phyloP scores from a whole-genome alignment of 306 rosid genomes.

The Glycyrrhiza uralensis region DNA sequence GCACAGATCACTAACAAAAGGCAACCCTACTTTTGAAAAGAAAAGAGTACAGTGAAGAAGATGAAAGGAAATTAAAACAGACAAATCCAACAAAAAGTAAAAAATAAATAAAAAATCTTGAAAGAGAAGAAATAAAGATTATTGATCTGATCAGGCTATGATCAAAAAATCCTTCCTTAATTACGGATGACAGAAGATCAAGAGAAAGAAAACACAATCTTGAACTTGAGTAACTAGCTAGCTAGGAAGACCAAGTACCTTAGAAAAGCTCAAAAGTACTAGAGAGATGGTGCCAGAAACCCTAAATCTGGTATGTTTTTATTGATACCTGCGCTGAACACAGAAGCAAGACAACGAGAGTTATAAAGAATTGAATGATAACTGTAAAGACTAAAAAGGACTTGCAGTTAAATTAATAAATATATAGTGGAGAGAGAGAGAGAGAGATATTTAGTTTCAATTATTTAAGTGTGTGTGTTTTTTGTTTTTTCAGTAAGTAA shows the following conservation, averaged over 20 bases:
- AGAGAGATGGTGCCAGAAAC: slow-evolving; percentile 34
- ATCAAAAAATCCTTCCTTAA: background rate
- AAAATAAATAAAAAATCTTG: background rate
- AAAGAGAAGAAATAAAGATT: background rate
- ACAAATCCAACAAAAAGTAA: background rate
- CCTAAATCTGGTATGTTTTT: slow-evolving; percentile 39
- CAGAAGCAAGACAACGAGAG: slow-evolving; percentile 9
- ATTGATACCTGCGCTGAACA: slow-evolving; percentile 24
- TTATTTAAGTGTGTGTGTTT: background rate
- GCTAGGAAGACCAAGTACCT: slow-evolving; percentile 30
- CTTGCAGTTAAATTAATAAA: background rate
- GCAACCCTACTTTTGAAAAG: slow-evolving; percentile 32
- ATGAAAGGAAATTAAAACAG: background rate
- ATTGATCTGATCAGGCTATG: background rate
- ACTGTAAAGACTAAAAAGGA: slow-evolving; percentile 39
- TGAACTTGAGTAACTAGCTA: background rate
- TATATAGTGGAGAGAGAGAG: background rate
- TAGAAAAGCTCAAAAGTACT: slow-evolving; percentile 16
- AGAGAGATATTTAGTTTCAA: background rate
- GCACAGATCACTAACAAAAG: slow-evolving; percentile 22
- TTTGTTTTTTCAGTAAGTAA: background rate
- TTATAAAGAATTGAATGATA: slow-evolving; percentile 25
- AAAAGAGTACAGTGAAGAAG: background rate
- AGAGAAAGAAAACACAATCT: slow-evolving; percentile 11
- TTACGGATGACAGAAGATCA: background rate